A percentile compares a stretch with the other conserved stretches of the same genome.
Conservation (phyloP, 1,139 yeast species). For the Blastobotrys capitulatus region DNA sequence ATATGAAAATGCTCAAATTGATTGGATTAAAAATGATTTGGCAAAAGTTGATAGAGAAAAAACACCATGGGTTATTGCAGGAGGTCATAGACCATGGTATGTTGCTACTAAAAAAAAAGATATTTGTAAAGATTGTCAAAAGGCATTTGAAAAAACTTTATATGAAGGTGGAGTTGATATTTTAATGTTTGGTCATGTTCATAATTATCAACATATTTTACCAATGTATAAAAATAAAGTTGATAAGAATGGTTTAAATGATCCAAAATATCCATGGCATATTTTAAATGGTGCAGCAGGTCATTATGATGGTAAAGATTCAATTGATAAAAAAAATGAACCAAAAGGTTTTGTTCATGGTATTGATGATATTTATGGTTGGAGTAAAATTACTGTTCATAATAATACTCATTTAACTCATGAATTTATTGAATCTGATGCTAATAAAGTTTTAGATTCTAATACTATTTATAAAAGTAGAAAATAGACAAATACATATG, state of each 20-base stretch:
- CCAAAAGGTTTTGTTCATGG: constrained; percentile 11
- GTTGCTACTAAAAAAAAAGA: constrained; percentile 19
- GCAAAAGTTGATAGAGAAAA: constrained; percentile 25
- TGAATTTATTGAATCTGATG: constrained; percentile 35
- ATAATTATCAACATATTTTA: constrained; percentile 26
- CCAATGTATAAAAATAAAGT: constrained; percentile 23
- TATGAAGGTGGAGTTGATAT: constrained; percentile 27
- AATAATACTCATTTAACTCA: constrained; percentile 42
- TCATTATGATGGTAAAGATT: constrained; percentile 29
- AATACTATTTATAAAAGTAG: constrained; percentile 21
- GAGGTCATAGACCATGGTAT: constrained; percentile 38
- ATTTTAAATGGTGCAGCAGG: constrained; percentile 31
- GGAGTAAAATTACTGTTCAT: constrained; percentile 45
- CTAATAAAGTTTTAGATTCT: constrained; percentile 38
- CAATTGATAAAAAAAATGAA: constrained; percentile 12
- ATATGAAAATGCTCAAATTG: constrained; percentile 27
- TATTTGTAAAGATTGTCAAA: constrained; percentile 25
- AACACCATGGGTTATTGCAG: constrained; percentile 34
- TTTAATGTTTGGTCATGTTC: constrained; percentile 29
- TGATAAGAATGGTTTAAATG: constrained; percentile 29
- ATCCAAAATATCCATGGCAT: constrained; percentile 30
- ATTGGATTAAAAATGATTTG: constrained; percentile 43
- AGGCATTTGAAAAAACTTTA: constrained; percentile 28
- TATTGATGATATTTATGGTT: constrained; percentile 23
- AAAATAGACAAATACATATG: no score